These are phyloP conservation scores for Linum lewisii DNA, from an alignment of 345 rosid genomes.

Conservation along the genomic window DNA sequence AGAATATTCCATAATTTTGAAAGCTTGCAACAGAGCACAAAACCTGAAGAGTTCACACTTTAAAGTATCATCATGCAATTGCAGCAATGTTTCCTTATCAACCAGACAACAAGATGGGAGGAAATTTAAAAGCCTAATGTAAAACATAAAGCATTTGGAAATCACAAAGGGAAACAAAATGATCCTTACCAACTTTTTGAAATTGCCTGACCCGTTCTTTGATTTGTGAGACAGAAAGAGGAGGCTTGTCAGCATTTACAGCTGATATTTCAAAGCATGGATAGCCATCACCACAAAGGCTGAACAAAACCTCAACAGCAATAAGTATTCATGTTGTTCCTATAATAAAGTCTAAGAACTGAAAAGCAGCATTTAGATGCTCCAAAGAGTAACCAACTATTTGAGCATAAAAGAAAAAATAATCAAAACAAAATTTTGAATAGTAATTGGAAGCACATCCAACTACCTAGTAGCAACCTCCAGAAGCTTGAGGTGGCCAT, in stretches of 20 bases:
- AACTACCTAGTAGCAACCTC: conserved; percentile 80
- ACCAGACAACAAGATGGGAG: too few species aligned
- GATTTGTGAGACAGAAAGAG: conserved; percentile 54
- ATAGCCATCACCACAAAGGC: conserved; percentile 52
- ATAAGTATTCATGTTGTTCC: neutral
- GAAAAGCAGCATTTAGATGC: too few species aligned
- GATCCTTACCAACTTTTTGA: conserved; percentile 53
- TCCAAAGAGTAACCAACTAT: too few species aligned
- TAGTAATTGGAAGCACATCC: conserved; percentile 7
- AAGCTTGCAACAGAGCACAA: too few species aligned
- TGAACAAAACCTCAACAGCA: conserved; percentile 25
- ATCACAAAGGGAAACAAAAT: conserved; percentile 2
- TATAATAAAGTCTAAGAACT: neutral
- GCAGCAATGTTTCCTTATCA: too few species aligned
- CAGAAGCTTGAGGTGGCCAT: conserved; percentile 85
- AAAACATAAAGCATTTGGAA: neutral
- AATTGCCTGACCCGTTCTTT: conserved; percentile 76
- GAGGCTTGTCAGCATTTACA: conserved; percentile 90
- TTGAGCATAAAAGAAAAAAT: neutral
- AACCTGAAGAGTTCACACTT: too few species aligned
- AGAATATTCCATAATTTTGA: too few species aligned
- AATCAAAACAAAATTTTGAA: neutral
- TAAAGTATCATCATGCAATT: too few species aligned
- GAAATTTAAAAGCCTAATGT: neutral
- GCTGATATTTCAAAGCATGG: conserved; percentile 93